phyloP scores from a whole-genome alignment of 805 yeast species.

The Schwanniomyces vanrijiae region DNA sequence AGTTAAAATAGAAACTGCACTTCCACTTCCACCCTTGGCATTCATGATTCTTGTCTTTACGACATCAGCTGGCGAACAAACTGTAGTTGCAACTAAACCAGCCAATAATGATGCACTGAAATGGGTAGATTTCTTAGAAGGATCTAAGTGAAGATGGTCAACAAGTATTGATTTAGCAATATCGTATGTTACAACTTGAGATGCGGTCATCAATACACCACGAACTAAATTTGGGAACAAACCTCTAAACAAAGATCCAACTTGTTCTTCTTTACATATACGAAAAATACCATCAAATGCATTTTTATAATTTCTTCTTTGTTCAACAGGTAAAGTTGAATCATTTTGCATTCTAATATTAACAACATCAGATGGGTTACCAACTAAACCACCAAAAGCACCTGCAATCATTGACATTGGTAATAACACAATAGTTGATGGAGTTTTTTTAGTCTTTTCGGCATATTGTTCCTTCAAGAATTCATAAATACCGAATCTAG shows the following conservation, averaged over 20 bases:
- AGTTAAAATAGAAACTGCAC: constrained; percentile 51
- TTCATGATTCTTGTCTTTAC: constrained; percentile 88
- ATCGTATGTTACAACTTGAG: constrained; percentile 88
- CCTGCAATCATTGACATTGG: constrained; percentile 88
- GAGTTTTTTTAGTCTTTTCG: constrained; percentile 41
- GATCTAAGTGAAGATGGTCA: constrained; percentile 47
- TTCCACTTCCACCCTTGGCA: constrained; percentile 43
- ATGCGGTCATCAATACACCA: constrained; percentile 86
- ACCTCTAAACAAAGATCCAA: constrained; percentile 64
- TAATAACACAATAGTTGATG: constrained; percentile 58
- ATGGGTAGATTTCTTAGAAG: constrained; percentile 66
- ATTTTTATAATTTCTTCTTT: constrained; percentile 72
- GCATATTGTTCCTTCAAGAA: constrained; percentile 56
- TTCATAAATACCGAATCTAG: constrained; percentile 86
- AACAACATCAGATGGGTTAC: constrained; percentile 86
- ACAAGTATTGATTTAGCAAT: constrained; percentile 65
- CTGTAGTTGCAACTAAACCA: constrained; percentile 86
- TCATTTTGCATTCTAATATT: constrained; percentile 93
- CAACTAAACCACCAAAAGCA: constrained; percentile 79
- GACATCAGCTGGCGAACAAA: constrained; percentile 91
- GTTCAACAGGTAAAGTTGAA: constrained; percentile 59
- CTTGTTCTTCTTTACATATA: constrained; percentile 61
- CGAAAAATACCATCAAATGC: constrained; percentile 74
- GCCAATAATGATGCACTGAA: constrained; percentile 78
- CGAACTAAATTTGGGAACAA: constrained; percentile 74